Conservation (phyloP, 176 grass and related monocot species). For the Cymbopogon citratus region DNA sequence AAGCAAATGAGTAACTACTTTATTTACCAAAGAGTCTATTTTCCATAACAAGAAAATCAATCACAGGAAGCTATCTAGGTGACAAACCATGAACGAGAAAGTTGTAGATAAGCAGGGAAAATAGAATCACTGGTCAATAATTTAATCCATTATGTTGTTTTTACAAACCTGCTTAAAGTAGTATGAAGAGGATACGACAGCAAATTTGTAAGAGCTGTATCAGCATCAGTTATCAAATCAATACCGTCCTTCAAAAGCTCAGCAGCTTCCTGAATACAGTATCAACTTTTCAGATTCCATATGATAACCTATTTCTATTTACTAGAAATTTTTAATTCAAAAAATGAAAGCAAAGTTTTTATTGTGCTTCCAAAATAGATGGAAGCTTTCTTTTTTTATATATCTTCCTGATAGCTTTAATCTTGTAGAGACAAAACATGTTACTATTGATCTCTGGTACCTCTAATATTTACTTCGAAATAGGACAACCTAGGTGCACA, state of each 20-base stretch:
- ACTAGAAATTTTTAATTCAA: background rate
- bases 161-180: conserved; percentile 69
- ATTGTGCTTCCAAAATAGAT: background rate
- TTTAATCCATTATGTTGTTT: background rate
- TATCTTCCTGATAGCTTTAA: background rate
- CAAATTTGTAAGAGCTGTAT: conserved; percentile 65
- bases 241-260: conserved; percentile 87
- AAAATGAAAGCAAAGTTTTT: background rate
- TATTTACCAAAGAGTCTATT: background rate
- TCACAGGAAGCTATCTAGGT: background rate
- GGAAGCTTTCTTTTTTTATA: background rate
- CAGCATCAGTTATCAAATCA: conserved; percentile 82
- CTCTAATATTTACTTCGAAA: background rate
- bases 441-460: background rate
- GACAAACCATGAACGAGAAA: background rate
- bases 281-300: background rate
- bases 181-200: conserved; percentile 79
- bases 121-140: background rate
- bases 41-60: conserved; percentile 5
- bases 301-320: background rate
- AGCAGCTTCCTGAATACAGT: conserved; percentile 59
- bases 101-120: background rate
- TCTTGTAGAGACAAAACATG: background rate
- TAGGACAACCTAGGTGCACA: background rate
- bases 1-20: background rate